phyloP scores from a whole-genome alignment of 441 rosid species.

The Pelargonium citronellum region DNA sequence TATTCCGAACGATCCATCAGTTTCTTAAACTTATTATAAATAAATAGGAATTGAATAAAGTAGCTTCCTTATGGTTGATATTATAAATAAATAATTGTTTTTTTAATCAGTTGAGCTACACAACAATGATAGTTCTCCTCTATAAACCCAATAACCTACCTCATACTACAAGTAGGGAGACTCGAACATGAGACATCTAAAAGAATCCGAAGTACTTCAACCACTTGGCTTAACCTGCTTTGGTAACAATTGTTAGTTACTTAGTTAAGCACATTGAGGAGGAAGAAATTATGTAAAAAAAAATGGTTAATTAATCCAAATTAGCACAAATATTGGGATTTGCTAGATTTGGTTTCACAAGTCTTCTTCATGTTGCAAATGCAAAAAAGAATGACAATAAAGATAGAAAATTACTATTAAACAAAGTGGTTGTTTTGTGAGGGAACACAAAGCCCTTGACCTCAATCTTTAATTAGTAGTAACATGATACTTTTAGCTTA shows the following conservation, averaged over 20 bases:
- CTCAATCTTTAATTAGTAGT: too few relatives aligned
- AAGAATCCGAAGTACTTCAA: neutral
- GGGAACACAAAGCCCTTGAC: conserved; percentile 47
- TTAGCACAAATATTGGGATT: conserved; percentile 55
- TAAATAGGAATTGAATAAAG: too few relatives aligned
- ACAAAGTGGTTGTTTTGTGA: conserved; percentile 28
- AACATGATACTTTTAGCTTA: too few relatives aligned
- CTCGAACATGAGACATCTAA: too few relatives aligned
- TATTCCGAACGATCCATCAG: too few relatives aligned
- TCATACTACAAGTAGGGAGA: too few relatives aligned
- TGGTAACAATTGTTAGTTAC: neutral
- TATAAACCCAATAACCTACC: too few relatives aligned
- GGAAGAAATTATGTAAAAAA: conserved; percentile 11
- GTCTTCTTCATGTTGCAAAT: conserved; percentile 19
- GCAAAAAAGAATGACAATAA: conserved; percentile 22
- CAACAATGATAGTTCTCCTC: too few relatives aligned
- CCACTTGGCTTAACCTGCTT: neutral
- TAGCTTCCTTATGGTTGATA: too few relatives aligned
- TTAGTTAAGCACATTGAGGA: conserved; percentile 20
- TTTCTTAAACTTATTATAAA: too few relatives aligned
- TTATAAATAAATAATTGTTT: too few relatives aligned
- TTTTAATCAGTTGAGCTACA: too few relatives aligned
- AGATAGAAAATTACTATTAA: conserved; percentile 8
- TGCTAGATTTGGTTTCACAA: conserved; percentile 59
- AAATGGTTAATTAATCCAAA: neutral